Evolutionary conservation across 768 basidiomycete species (phyloP), one percentile per base, ranked within the genome.

Genomic region (Termitomyces sp.): DNA sequence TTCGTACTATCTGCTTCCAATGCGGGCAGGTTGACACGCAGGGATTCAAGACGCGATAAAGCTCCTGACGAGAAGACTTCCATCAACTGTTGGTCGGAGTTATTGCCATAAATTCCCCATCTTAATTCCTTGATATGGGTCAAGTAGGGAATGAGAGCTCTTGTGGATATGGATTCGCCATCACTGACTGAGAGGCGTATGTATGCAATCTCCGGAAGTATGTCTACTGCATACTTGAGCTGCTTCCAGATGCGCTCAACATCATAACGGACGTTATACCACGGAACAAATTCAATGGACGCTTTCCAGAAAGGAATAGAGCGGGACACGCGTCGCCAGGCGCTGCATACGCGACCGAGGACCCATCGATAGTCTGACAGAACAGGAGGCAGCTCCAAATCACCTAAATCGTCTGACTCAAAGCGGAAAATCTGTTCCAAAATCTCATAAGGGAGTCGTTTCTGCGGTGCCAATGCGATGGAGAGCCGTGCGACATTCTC

Each of bases 111-210:
- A 7, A 3, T 30, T 30, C 30, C 7, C 30, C 22, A 43, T 4
- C 16, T 3, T 22, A 43, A 22, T 20, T 12, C 42, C 22, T 22
- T 43, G 42, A 22, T 5, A 43, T 13, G 22, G 10, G 10, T 0
- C 4, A 43, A 22, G 9, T 43, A 22, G 18, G 42, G 42, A 16
- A 47, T 77, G 84, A 46, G 75, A 81, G 88, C 88, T 62, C 16
- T 3, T 36, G 43, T 32, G 33, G 30, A 32, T 40, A 45, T 30
- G 30, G 30, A 14, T 54, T 7, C n/a, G 20, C 26, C 12, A 37
- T 10, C 3, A 18, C 24, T 36, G 16, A 30, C 16, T 26, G 16
- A 4, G 26, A 47, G 5, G 27, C 26, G 24, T 6, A 47, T 47
- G 26, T 2, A 18, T 18, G 45, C 26, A 10, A 30, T 48, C 34